phyloP scores from a whole-genome alignment of 805 yeast species.

The Starmerella geochares region DNA sequence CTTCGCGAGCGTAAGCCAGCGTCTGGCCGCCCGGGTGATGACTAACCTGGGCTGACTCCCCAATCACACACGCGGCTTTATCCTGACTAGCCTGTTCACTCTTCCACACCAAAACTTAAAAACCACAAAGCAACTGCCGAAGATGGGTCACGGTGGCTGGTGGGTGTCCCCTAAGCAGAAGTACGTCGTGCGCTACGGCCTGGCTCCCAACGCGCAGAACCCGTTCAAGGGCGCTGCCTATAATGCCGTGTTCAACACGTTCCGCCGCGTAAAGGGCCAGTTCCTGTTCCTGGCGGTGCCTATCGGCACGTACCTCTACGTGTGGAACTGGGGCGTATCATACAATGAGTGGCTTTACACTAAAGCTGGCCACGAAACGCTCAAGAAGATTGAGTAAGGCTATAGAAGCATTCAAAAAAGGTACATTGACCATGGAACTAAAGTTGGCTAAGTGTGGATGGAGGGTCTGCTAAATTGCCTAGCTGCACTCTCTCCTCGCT shows the following conservation, averaged over 20 bases:
- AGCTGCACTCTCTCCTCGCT: too few relatives aligned
- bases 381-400: slow-evolving; percentile 41
- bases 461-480: neutral
- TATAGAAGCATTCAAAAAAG: neutral
- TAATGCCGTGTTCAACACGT: slow-evolving; percentile 80
- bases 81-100: neutral
- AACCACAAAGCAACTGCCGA: slow-evolving; percentile 3
- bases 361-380: slow-evolving; percentile 94
- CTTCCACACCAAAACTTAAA: neutral
- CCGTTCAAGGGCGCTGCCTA: slow-evolving; percentile 81
- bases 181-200: slow-evolving; percentile 61
- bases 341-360: slow-evolving; percentile 89
- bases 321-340: slow-evolving; percentile 80
- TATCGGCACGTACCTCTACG: slow-evolving; percentile 65
- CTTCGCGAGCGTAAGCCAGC: too few relatives aligned
- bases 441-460: neutral
- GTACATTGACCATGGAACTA: too few relatives aligned
- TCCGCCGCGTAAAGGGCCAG: slow-evolving; percentile 88
- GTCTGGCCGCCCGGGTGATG: too few relatives aligned
- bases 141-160: slow-evolving; percentile 26
- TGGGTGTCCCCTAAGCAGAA: slow-evolving; percentile 26
- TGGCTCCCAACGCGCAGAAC: slow-evolving; percentile 86
- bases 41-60: neutral
- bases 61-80: slow-evolving; percentile 8
- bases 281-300: slow-evolving; percentile 69